Evolutionary conservation across 2,329 filamentous ascomycete genomes (phyloP).

Genomic region (Dothistroma septosporum): DNA sequence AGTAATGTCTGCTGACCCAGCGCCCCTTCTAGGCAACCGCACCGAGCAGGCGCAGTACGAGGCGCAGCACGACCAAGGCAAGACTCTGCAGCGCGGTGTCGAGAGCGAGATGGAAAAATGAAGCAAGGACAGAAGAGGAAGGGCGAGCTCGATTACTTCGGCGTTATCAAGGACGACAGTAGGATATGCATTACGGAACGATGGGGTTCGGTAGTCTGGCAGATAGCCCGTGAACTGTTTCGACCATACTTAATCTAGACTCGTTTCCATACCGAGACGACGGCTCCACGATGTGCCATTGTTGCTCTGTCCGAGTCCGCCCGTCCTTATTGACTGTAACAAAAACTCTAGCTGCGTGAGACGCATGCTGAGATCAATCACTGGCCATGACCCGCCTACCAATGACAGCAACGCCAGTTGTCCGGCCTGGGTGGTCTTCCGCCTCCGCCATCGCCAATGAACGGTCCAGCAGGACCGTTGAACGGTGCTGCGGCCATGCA

Average conservation of each 20-base stretch:
- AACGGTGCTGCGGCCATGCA: not conserved
- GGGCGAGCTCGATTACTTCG: not conserved
- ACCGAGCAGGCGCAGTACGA: constrained; percentile 59
- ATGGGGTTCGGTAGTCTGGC: not conserved
- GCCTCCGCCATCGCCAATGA: not conserved
- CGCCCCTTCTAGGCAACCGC: constrained; percentile 8
- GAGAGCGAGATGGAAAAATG: constrained; percentile 77
- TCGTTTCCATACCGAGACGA: not conserved
- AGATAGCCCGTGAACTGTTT: not conserved
- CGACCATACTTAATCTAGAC: not conserved
- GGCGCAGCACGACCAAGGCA: constrained; percentile 71
- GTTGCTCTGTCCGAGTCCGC: no score
- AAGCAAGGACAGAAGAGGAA: not conserved
- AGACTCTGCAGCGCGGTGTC: constrained; percentile 76
- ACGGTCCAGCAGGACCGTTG: not conserved
- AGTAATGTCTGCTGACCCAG: not conserved
- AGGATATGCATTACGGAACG: not conserved
- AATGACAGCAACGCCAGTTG: not conserved
- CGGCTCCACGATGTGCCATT: not conserved
- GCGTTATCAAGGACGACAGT: not conserved
- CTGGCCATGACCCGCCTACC: no score
- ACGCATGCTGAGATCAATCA: no score
- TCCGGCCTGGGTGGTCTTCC: not conserved
- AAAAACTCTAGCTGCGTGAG: no score
- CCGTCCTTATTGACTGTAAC: no score